A percentile compares a stretch with the other conserved stretches of the same genome.
Evolutionary conservation across 2,329 filamentous ascomycete species (phyloP).

Genomic region (Pyricularia pennisetigena): DNA sequence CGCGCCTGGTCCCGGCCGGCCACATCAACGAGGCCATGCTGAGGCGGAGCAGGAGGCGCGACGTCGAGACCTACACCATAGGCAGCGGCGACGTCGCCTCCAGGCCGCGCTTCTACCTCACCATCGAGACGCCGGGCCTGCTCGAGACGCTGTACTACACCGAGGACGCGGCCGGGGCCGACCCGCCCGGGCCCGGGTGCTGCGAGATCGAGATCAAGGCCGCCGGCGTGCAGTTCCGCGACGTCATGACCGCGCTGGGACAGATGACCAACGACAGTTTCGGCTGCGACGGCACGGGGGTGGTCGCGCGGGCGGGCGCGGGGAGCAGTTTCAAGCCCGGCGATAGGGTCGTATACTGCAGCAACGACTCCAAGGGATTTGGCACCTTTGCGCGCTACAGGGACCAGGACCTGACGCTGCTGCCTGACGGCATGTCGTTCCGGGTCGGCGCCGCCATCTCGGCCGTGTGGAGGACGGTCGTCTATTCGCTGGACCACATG

Average conservation of each 20-base stretch:
- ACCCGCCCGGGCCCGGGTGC: not conserved
- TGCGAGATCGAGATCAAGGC: slow-evolving; percentile 24
- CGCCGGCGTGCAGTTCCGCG: slow-evolving; percentile 16
- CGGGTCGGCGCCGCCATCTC: slow-evolving; percentile 15
- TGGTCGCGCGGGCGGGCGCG: slow-evolving; percentile 21
- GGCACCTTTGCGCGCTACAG: slow-evolving; percentile 7
- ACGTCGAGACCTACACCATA: not conserved
- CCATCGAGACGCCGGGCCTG: not conserved
- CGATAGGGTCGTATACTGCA: slow-evolving; percentile 13
- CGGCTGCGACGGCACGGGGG: slow-evolving; percentile 20
- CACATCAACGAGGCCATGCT: not conserved
- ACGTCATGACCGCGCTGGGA: slow-evolving; percentile 26
- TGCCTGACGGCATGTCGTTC: slow-evolving; percentile 16
- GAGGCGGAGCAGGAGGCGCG: not conserved
- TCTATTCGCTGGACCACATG: slow-evolving; percentile 14
- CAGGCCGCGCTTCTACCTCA: not conserved
- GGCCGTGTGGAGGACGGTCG: slow-evolving; percentile 15
- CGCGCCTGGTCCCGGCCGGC: not conserved
- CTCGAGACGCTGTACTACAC: slow-evolving; percentile 1
- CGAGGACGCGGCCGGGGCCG: not conserved
- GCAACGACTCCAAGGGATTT: not conserved
- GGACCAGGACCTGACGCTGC: slow-evolving; percentile 12
- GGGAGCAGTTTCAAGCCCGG: slow-evolving; percentile 13
- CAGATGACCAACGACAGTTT: slow-evolving; percentile 18
- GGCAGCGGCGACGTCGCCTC: too few species aligned